Conservation (phyloP, 768 basidiomycete species). For the Pholiota microspora region DNA sequence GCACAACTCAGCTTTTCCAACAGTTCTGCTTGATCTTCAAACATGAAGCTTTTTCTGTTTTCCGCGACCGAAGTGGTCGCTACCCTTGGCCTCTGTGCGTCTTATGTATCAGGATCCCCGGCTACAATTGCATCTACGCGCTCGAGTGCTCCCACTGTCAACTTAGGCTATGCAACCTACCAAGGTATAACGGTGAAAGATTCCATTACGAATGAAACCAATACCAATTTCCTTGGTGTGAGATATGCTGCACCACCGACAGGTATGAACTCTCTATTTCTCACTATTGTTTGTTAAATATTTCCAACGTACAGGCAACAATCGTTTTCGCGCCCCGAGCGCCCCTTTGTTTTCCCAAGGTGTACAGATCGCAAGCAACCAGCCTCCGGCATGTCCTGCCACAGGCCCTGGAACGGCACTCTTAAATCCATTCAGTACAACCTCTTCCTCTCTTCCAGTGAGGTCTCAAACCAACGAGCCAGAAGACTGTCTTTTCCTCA, state of each 20-base stretch:
- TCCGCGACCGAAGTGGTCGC: background rate
- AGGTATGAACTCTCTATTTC: slow-evolving; percentile 23
- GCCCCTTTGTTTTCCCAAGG: slow-evolving; percentile 26
- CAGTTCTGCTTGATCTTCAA: too few species aligned
- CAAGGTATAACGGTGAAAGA: slow-evolving; percentile 28
- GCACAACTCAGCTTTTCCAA: too few species aligned
- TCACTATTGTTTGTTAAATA: background rate
- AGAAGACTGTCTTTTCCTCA: slow-evolving; percentile 43
- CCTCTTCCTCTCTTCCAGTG: background rate
- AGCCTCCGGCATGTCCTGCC: slow-evolving; percentile 32
- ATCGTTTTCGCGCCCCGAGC: slow-evolving; percentile 37
- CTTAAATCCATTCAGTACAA: slow-evolving; percentile 26
- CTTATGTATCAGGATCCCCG: background rate
- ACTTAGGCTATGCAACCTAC: slow-evolving; percentile 47
- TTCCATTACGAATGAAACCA: slow-evolving; percentile 25
- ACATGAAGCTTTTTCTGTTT: too few species aligned
- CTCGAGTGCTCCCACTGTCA: slow-evolving; percentile 24
- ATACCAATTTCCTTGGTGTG: slow-evolving; percentile 41
- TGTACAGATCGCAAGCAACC: slow-evolving; percentile 29
- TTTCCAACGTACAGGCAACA: slow-evolving; percentile 20
- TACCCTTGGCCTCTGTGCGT: background rate
- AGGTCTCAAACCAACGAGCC: slow-evolving; percentile 7
- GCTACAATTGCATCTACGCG: too few species aligned
- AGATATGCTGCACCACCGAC: slow-evolving; percentile 50
- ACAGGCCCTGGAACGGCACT: slow-evolving; percentile 26